These are phyloP conservation scores for Aspergillus quadrilineatus DNA, from an alignment of 2,329 filamentous ascomycete genomes.

Conservation along the genomic window DNA sequence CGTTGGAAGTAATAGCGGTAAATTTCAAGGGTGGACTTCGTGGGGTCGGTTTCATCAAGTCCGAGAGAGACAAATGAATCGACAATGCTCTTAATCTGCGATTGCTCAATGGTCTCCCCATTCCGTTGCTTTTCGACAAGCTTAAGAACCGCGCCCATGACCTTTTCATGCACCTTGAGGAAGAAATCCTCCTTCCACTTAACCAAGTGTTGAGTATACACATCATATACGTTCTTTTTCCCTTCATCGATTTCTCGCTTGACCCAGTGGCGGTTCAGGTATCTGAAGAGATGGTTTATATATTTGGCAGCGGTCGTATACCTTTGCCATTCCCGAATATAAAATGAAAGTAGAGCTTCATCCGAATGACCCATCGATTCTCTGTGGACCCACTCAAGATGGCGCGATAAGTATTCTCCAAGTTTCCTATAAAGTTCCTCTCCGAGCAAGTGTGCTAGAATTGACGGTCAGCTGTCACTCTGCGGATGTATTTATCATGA, in stretches of 20 bases:
- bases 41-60: slow-evolving; percentile 86
- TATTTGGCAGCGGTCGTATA: slow-evolving; percentile 96
- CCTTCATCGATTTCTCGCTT: slow-evolving; percentile 98
- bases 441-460: slow-evolving; percentile 80
- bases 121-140: slow-evolving; percentile 96
- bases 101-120: slow-evolving; percentile 95
- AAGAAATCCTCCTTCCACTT: slow-evolving; percentile 95
- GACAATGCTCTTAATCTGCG: slow-evolving; percentile 94
- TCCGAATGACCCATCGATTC: slow-evolving; percentile 79
- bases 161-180: slow-evolving; percentile 74
- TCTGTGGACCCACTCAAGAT: slow-evolving; percentile 69
- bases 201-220: slow-evolving; percentile 94
- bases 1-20: slow-evolving; percentile 91
- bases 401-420: slow-evolving; percentile 76
- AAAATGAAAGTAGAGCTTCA: slow-evolving; percentile 85
- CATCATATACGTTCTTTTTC: slow-evolving; percentile 97
- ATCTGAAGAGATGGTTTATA: slow-evolving; percentile 94
- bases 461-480: slow-evolving; percentile 17
- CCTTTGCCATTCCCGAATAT: slow-evolving; percentile 94
- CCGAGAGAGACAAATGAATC: slow-evolving; percentile 95
- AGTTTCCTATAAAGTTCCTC: slow-evolving; percentile 95
- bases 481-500: not conserved
- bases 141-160: slow-evolving; percentile 93
- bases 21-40: slow-evolving; percentile 91
- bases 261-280: slow-evolving; percentile 97